phyloP scores from a whole-genome alignment of 805 yeast genomes.

The Ogataea pignaliae region DNA sequence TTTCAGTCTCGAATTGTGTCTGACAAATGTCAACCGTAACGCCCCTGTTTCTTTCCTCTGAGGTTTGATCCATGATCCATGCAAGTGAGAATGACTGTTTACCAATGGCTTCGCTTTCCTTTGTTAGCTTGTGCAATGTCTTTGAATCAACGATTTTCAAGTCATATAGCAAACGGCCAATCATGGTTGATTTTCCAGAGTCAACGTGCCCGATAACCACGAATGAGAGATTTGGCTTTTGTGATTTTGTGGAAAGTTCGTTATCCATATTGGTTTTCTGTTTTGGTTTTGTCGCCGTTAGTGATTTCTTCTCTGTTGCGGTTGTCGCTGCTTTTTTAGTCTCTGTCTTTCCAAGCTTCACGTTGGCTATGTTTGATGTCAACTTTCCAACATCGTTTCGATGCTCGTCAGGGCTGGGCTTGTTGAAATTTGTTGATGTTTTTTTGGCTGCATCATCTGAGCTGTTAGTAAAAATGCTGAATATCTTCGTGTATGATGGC shows the following conservation, averaged over 20 bases:
- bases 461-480: conserved; percentile 35
- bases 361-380: conserved; percentile 20
- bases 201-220: conserved; percentile 86
- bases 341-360: conserved; percentile 12
- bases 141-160: conserved; percentile 62
- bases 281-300: conserved; percentile 37
- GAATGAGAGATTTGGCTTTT: conserved; percentile 59
- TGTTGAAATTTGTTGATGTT: conserved; percentile 49
- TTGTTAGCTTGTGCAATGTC: conserved; percentile 55
- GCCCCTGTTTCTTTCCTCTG: conserved; percentile 71
- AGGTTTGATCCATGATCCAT: conserved; percentile 80
- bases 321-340: conserved; percentile 6
- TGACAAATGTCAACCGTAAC: conserved; percentile 77
- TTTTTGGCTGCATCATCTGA: conserved; percentile 32
- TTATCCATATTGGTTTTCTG: conserved; percentile 38
- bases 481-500: conserved; percentile 5
- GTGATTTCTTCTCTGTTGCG: conserved; percentile 6
- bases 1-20: conserved; percentile 55
- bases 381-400: conserved; percentile 20
- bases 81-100: conserved; percentile 80
- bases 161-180: conserved; percentile 70
- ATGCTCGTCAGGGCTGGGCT: conserved; percentile 81
- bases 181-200: conserved; percentile 77
- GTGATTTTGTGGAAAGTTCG: conserved; percentile 32
- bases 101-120: conserved; percentile 63